Conservation (phyloP, 164 flowering plant genomes). For the Chimonanthus salicifolius region DNA sequence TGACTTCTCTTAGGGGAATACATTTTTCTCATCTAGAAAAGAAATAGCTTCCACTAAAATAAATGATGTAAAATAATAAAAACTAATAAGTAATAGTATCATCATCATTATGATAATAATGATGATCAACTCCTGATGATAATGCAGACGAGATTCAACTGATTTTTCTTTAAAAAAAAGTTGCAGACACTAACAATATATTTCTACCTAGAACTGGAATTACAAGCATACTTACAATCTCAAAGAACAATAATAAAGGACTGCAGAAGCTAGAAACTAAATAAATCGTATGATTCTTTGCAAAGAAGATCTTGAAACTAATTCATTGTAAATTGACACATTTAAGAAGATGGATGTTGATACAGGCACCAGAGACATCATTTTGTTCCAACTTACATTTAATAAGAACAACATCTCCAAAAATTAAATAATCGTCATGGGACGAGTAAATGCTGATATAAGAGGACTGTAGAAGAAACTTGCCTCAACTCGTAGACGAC, state of each 20-base stretch:
- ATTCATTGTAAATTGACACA: too few relatives aligned
- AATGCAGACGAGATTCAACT: not conserved
- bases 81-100: not conserved
- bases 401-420: not conserved
- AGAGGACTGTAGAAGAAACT: constrained; percentile 2
- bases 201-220: not conserved
- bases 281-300: not conserved
- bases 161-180: too few relatives aligned
- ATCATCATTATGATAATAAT: not conserved
- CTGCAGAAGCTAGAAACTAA: not conserved
- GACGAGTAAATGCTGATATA: not conserved
- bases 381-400: not conserved
- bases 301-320: not conserved
- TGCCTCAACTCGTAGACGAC: constrained; percentile 79
- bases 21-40: not conserved
- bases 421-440: not conserved
- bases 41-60: not conserved
- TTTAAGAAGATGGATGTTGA: not conserved
- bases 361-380: not conserved
- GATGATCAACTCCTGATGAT: too few relatives aligned
- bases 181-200: not conserved
- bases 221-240: not conserved
- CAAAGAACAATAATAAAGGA: not conserved
- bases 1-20: not conserved
- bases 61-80: not conserved